Base-by-base conservation (phyloP, 352 stramenopile species). In the Aphanomyces cochlioides region DNA sequence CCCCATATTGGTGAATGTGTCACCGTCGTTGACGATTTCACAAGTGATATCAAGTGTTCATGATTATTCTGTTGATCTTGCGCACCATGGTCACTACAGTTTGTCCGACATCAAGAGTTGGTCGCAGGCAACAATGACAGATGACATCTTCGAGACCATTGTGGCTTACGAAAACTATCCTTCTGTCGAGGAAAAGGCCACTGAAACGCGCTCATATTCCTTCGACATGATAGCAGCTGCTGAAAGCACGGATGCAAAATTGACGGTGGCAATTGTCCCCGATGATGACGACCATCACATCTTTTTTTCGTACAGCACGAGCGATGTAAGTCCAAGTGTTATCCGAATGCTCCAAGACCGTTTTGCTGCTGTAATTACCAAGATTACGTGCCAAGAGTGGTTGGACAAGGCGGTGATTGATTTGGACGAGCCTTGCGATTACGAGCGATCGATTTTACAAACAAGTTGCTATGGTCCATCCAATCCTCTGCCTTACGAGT, bases 391-490 rank as follows among this genome's bases (percentile, higher is more conserved):
- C 3, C 69, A 61, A 10, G 43, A 48, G n/a, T n/a, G n/a, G n/a
- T n/a, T n/a, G n/a, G n/a, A n/a, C n/a, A n/a, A n/a, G n/a, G n/a
- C 43, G 43, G 43, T 48, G 8, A 15, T 8, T 48, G 8, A 48
- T 15, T 15, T 48, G 8, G 8, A 48, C 8, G 15, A 15, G 15
- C 43, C 8, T 48, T 48, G 8, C n/a, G n/a, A n/a, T 8, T 48
- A 15, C 43, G 8, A 15, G 8, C 43, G 8, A 15, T 48, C 50
- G 73, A 74, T 40, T 61, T 41, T 39, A 63, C 73, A 6, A 58
- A 34, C 15, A 15, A 4, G 8, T n/a, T 41, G 28, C 4, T 61
- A 7, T 61, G 54, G 13, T 7, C 13, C 54, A 12, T 8, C 5
- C 10, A 12, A n/a, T n/a, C 13, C 12, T 13, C 6, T 61, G 12